Evolutionary conservation across 208 protist genomes (phyloP).

Genomic region (Leishmania major): DNA sequence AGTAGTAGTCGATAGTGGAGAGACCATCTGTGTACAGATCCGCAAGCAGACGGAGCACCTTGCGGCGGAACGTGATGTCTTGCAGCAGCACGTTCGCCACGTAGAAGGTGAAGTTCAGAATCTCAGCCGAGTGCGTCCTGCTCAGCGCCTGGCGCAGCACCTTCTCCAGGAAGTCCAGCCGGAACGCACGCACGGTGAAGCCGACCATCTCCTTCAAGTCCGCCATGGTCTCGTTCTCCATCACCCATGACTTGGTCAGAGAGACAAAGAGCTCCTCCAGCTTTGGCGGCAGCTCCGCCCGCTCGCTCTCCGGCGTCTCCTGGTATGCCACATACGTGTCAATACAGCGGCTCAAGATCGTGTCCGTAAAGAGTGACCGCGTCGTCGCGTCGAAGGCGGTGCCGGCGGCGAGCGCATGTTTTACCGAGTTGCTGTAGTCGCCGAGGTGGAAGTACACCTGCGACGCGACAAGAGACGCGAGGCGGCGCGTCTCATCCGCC

Average conservation of each 20-base stretch:
- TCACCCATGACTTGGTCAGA: slow-evolving; percentile 80
- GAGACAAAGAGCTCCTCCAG: slow-evolving; percentile 84
- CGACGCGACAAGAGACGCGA: slow-evolving; percentile 93
- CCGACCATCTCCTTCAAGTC: slow-evolving; percentile 89
- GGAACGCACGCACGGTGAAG: slow-evolving; percentile 86
- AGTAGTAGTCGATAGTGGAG: slow-evolving; percentile 90
- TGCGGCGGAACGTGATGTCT: slow-evolving; percentile 83
- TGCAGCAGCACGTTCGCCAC: slow-evolving; percentile 84
- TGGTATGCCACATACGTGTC: slow-evolving; percentile 93
- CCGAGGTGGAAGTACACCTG: slow-evolving; percentile 99
- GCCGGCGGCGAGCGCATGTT: slow-evolving; percentile 95
- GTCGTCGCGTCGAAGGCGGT: slow-evolving; percentile 92
- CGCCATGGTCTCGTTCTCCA: slow-evolving; percentile 59
- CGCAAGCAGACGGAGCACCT: slow-evolving; percentile 89
- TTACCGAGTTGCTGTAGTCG: slow-evolving; percentile 94
- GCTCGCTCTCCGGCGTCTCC: slow-evolving; percentile 31
- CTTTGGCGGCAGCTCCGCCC: slow-evolving; percentile 64
- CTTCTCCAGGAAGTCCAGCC: slow-evolving; percentile 87
- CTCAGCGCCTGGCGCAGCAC: slow-evolving; percentile 71
- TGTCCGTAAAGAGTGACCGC: slow-evolving; percentile 86
- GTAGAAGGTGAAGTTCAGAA: slow-evolving; percentile 93
- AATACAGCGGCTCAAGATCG: slow-evolving; percentile 94
- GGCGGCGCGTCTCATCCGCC: slow-evolving; percentile 59
- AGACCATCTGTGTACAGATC: slow-evolving; percentile 77
- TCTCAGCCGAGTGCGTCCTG: slow-evolving; percentile 67